Evolutionary conservation across 2,329 filamentous ascomycete genomes (phyloP).

Genomic region (Xylaria sp.): DNA sequence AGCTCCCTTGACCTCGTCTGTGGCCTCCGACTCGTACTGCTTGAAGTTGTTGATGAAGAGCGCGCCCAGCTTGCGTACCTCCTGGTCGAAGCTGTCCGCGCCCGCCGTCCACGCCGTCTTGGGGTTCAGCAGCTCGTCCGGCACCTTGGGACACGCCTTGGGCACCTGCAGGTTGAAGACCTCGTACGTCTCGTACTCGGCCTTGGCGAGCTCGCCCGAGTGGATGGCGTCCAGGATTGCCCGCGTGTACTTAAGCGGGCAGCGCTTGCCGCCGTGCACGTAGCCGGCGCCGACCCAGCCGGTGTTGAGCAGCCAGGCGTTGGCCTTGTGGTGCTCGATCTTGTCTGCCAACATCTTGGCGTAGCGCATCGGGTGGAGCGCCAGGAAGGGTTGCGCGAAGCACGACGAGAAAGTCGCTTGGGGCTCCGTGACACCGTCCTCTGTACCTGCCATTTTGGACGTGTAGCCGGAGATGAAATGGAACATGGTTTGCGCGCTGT

Average conservation of each 20-base stretch:
- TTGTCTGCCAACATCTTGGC: conserved; percentile 98
- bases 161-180: conserved; percentile 98
- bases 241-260: conserved; percentile 98
- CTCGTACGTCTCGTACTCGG: conserved; percentile 93
- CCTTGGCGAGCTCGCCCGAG: conserved; percentile 92
- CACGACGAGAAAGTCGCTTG: conserved; percentile 99
- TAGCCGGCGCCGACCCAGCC: conserved; percentile 82
- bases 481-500: conserved; percentile 97
- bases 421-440: conserved; percentile 95
- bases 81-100: conserved; percentile 80
- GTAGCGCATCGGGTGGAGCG: conserved; percentile 98
- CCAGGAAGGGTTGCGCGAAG: conserved; percentile 99
- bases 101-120: conserved; percentile 90
- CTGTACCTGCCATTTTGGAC: conserved; percentile 99
- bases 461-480: conserved; percentile 99
- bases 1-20: conserved; percentile 78
- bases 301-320: conserved; percentile 91
- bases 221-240: conserved; percentile 99
- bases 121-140: conserved; percentile 92
- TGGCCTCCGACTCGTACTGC: conserved; percentile 90
- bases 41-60: conserved; percentile 98
- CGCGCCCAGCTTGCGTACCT: conserved; percentile 88
- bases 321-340: conserved; percentile 93
- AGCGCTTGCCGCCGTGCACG: conserved; percentile 92
- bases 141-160: conserved; percentile 88